These are phyloP conservation scores for Malassezia brasiliensis DNA, from an alignment of 1,284 basidiomycete species.

Conservation along the genomic window DNA sequence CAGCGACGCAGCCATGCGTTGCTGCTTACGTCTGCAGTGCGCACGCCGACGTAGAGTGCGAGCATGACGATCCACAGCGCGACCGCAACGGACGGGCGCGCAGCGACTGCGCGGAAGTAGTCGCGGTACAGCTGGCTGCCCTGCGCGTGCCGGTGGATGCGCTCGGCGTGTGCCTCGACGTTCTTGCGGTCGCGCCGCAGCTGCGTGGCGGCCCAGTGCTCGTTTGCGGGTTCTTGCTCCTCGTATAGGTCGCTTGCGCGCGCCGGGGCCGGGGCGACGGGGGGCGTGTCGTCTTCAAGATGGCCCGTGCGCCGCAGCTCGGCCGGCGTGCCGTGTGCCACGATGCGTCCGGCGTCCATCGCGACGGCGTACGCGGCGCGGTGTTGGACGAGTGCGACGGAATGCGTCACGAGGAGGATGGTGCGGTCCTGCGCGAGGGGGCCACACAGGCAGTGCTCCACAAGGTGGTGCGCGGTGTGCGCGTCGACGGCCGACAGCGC, in stretches of 20 bases:
- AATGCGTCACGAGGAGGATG: conserved; percentile 75
- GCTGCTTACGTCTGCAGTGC: conserved; percentile 32
- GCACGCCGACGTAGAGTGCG: conserved; percentile 28
- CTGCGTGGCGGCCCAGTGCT: conserved; percentile 16
- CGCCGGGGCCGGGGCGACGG: neutral
- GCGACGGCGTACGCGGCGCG: conserved; percentile 61
- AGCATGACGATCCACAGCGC: conserved; percentile 27
- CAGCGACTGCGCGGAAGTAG: conserved; percentile 31
- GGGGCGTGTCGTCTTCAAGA: neutral
- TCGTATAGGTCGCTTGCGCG: neutral
- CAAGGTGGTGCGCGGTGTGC: conserved; percentile 55
- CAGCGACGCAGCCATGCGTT: conserved; percentile 42
- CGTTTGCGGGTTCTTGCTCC: neutral
- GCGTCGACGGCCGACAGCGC: conserved; percentile 27
- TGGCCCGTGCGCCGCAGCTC: conserved; percentile 44
- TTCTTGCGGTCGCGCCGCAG: conserved; percentile 32
- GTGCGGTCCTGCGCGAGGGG: conserved; percentile 60
- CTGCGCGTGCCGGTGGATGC: conserved; percentile 32
- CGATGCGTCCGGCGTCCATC: conserved; percentile 64
- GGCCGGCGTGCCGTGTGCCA: conserved; percentile 59
- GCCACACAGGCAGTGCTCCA: conserved; percentile 60
- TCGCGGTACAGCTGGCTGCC: conserved; percentile 31
- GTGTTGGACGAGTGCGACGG: conserved; percentile 65
- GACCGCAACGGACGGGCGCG: neutral
- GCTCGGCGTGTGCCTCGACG: conserved; percentile 35